Evolutionary conservation across 108 stramenopile species (phyloP), one percentile per base, ranked within the genome.

Genomic region (Cyclotella sp.): DNA sequence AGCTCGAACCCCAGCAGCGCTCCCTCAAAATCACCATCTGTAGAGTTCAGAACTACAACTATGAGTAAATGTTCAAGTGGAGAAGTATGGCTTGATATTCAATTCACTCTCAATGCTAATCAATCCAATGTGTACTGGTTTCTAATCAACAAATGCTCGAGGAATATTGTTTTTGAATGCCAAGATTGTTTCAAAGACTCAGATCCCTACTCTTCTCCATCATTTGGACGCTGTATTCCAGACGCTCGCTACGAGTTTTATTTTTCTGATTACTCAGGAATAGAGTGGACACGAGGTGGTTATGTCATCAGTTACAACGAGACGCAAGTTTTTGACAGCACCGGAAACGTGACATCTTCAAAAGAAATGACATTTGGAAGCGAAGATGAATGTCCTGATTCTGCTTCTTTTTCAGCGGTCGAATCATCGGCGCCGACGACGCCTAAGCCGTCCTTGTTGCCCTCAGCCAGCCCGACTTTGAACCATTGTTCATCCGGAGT

Each of bases 181-280:
- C 43, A 64, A 64, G 63, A 13, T 16, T 64, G 63, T 22, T 64
- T 24, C 24, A 22, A 12, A 9, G 63, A 45, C 43, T 27, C 22
- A 14, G 13, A 44, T 16, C 43, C 63, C 0, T 64, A 44, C 12
- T 64, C 63, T 13, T 24, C 63, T 26, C 15, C 44, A 26, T 45
- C 42, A 9, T 64, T 64, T 14, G 28, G 21, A 64, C 9, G 19
- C 11, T 64, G 63, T 45, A 41, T 64, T 24, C 63, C 63, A 26
- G 3, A 44, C 21, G 41, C 29, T n/a, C 15, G 43, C 15, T 64
- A 64, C 43, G 43, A 41, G 6, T 64, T 64, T 24, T 34, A 34
- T 24, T 64, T 64, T 21, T 22, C 43, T 45, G 63, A 64, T 21
- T 64, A 64, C 43, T 64, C 63, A 22, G 63, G 63, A 64, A 22